Conservation (phyloP, 78 protist genomes). For the Isochrysis galbana region DNA sequence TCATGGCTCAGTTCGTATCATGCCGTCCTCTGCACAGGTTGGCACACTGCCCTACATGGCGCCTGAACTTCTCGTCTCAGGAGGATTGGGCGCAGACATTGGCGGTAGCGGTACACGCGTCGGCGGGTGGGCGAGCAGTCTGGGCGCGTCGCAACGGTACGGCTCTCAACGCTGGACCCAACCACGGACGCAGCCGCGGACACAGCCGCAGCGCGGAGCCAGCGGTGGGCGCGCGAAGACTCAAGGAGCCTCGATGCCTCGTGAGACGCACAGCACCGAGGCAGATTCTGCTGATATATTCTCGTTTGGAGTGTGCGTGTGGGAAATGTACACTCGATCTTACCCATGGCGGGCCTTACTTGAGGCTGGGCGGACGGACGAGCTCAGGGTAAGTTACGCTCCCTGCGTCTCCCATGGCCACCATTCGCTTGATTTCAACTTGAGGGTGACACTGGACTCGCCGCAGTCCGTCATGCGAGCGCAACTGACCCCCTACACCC, state of each 20-base stretch:
- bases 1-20: too few species aligned
- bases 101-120: neutral
- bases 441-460: too few species aligned
- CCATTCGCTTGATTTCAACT: too few species aligned
- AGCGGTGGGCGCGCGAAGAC: neutral
- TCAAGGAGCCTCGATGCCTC: too few species aligned
- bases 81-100: neutral
- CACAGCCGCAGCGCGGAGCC: neutral
- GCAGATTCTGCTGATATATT: neutral
- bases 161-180: neutral
- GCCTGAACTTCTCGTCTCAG: neutral
- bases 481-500: too few species aligned
- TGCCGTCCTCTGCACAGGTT: too few species aligned
- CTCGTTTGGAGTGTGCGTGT: neutral
- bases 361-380: neutral
- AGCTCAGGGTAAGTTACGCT: neutral
- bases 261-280: too few species aligned
- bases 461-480: too few species aligned
- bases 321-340: neutral
- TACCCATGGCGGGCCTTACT: constrained; percentile 8
- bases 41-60: constrained; percentile 16
- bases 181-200: neutral
- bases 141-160: neutral
- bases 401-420: too few species aligned
- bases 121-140: neutral